Evolutionary conservation across 352 stramenopile genomes (phyloP).

Genomic region (Lagenidium sp.): DNA sequence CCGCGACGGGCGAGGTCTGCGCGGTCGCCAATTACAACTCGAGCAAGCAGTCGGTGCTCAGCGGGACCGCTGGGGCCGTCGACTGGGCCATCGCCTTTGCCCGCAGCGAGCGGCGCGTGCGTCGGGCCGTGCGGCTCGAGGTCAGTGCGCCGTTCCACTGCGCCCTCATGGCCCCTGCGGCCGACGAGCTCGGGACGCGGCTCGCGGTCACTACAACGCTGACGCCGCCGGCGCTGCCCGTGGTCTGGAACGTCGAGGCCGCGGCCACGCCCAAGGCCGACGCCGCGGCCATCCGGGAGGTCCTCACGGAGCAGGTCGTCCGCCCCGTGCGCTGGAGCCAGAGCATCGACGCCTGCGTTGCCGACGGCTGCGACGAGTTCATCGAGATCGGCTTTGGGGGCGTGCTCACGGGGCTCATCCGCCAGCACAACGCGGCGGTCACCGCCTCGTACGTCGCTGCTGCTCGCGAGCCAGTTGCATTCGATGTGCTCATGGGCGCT

Average conservation of each 20-base stretch:
- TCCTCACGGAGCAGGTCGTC: slow-evolving; percentile 54
- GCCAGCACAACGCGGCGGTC: slow-evolving; percentile 40
- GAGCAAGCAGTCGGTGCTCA: slow-evolving; percentile 80
- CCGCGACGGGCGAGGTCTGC: slow-evolving; percentile 29
- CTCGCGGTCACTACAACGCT: slow-evolving; percentile 24
- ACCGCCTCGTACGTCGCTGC: slow-evolving; percentile 15
- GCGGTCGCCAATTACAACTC: slow-evolving; percentile 88
- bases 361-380: slow-evolving; percentile 33
- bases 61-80: slow-evolving; percentile 40
- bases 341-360: slow-evolving; percentile 68
- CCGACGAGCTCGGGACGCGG: slow-evolving; percentile 26
- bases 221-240: slow-evolving; percentile 28
- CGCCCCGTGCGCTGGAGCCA: slow-evolving; percentile 67
- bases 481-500: neutral
- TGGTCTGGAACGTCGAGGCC: slow-evolving; percentile 80
- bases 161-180: slow-evolving; percentile 61
- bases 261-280: slow-evolving; percentile 28
- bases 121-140: slow-evolving; percentile 57
- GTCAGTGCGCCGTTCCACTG: slow-evolving; percentile 85
- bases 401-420: slow-evolving; percentile 68
- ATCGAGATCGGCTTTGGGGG: slow-evolving; percentile 63
- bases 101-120: slow-evolving; percentile 60
- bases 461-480: neutral
- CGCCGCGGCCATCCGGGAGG: slow-evolving; percentile 24
- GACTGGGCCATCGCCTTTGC: slow-evolving; percentile 38